Evolutionary conservation across 306 rosid genomes (phyloP).

Genomic region (Lathyrus aphaca): DNA sequence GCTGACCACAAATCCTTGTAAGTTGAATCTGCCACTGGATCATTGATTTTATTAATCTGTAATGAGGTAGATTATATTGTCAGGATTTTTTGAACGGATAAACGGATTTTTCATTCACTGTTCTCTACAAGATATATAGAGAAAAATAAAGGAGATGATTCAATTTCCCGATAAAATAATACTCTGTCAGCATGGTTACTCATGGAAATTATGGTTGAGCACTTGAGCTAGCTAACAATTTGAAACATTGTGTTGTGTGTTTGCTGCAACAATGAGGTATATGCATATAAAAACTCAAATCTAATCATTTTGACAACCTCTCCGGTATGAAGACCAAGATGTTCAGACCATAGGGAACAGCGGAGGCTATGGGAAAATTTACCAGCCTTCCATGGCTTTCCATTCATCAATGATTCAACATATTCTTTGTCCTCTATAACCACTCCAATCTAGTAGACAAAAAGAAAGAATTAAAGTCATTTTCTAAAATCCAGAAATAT

Average conservation of each 20-base stretch:
- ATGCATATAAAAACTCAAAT: conserved; percentile 5
- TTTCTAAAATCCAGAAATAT: conserved; percentile 27
- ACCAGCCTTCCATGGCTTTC: conserved; percentile 93
- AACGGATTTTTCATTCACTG: background rate
- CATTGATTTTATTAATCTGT: conserved; percentile 65
- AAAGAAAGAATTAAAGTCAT: background rate
- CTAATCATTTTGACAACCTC: conserved; percentile 58
- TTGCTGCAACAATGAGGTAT: background rate
- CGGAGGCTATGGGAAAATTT: conserved; percentile 85
- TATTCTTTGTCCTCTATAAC: conserved; percentile 86
- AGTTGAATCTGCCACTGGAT: conserved; percentile 80
- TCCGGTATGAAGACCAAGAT: conserved; percentile 77
- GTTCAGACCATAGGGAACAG: conserved; percentile 92
- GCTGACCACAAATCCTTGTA: conserved; percentile 87
- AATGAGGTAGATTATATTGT: conserved; percentile 4
- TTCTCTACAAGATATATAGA: no score
- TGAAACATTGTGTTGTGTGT: background rate
- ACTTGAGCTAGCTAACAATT: background rate
- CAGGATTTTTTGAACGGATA: conserved; percentile 1
- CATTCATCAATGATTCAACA: conserved; percentile 77
- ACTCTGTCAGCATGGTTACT: background rate
- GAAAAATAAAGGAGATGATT: no score
- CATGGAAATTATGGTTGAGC: background rate
- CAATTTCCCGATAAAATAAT: no score
- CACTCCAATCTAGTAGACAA: conserved; percentile 66